Conservation (phyloP, 257 asterid genomes). For the Scutellaria baicalensis region DNA sequence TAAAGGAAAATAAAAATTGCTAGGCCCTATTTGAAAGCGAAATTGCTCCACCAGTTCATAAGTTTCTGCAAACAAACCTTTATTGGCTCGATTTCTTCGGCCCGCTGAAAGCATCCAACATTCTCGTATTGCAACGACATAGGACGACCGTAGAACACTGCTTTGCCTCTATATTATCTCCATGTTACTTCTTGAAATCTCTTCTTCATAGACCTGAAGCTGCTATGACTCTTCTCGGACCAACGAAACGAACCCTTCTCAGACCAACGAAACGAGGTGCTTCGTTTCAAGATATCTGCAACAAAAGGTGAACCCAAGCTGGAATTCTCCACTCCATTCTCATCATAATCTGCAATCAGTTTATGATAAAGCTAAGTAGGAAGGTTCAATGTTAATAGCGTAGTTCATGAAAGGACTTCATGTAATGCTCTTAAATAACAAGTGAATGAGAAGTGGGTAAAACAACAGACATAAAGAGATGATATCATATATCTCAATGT, state of each 20-base stretch:
- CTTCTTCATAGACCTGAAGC: conserved; percentile 79
- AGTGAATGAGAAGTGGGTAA: not conserved
- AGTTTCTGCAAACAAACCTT: not conserved
- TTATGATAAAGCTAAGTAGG: not conserved
- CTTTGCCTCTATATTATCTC: conserved; percentile 18
- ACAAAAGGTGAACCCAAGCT: conserved; percentile 58
- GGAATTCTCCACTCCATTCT: conserved; percentile 37
- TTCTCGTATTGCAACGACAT: too few species aligned
- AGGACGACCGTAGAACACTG: not conserved
- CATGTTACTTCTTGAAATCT: conserved; percentile 65
- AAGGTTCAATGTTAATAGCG: not conserved
- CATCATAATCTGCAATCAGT: conserved; percentile 59
- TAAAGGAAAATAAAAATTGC: too few species aligned
- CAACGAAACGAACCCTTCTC: conserved; percentile 74
- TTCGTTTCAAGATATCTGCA: conserved; percentile 55
- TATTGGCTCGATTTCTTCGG: not conserved
- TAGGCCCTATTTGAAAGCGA: too few species aligned
- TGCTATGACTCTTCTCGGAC: conserved; percentile 69
- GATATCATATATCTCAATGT: not conserved
- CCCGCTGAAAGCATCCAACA: not conserved
- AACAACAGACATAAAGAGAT: not conserved
- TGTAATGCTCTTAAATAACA: not conserved
- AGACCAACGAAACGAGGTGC: conserved; percentile 66
- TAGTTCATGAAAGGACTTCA: not conserved
- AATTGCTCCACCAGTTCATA: not conserved